Conservation (phyloP, 805 yeast genomes). For the Candida fluviatilis region DNA sequence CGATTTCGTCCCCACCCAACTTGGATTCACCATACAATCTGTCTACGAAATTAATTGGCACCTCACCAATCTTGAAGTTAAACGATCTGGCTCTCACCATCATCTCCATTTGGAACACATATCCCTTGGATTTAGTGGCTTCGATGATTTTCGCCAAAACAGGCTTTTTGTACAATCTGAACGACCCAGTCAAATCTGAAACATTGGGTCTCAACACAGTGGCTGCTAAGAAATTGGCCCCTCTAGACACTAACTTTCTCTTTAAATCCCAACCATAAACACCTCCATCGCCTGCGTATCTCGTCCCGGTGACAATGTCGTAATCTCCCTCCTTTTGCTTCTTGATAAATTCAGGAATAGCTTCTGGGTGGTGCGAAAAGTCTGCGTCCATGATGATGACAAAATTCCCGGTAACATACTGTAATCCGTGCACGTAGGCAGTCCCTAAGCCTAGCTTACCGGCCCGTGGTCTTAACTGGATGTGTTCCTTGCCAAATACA, state of each 20-base stretch:
- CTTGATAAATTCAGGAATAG: constrained; percentile 69
- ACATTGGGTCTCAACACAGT: constrained; percentile 68
- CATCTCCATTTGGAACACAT: constrained; percentile 87
- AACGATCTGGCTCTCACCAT: constrained; percentile 77
- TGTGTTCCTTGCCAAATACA: constrained; percentile 56
- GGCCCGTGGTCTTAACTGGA: constrained; percentile 64
- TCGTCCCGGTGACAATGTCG: constrained; percentile 57
- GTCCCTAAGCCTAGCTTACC: constrained; percentile 80
- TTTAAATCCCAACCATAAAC: constrained; percentile 83
- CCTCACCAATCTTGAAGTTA: constrained; percentile 72
- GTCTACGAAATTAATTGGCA: constrained; percentile 75
- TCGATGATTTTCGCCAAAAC: constrained; percentile 63
- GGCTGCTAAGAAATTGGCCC: constrained; percentile 75
- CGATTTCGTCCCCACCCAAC: constrained; percentile 77
- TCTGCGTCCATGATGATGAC: constrained; percentile 84
- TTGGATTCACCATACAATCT: constrained; percentile 75
- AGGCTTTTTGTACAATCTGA: constrained; percentile 68
- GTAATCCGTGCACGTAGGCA: constrained; percentile 74
- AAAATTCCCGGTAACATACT: constrained; percentile 66
- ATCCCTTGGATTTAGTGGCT: constrained; percentile 70
- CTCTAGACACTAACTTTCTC: constrained; percentile 72
- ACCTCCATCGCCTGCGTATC: constrained; percentile 79
- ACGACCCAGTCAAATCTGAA: constrained; percentile 73
- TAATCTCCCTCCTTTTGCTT: constrained; percentile 51
- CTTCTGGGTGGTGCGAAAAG: constrained; percentile 77